Conservation (phyloP, 2,329 filamentous ascomycete genomes). For the Scorias spongiosa region DNA sequence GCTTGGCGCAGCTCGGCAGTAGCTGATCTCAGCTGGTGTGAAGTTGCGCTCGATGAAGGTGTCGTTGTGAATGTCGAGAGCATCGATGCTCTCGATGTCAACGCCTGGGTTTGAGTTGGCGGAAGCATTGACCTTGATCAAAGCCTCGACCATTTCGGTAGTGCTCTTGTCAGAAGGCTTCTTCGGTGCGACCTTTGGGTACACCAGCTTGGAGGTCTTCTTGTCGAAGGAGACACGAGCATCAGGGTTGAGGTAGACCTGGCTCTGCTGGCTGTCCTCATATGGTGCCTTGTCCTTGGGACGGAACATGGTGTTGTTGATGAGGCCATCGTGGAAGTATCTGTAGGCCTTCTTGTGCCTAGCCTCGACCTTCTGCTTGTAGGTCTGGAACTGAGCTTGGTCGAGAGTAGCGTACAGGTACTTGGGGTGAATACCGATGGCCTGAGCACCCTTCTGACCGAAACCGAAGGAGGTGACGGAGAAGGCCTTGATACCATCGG, state of each 20-base stretch:
- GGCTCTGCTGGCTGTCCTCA: conserved; percentile 68
- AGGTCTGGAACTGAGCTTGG: conserved; percentile 62
- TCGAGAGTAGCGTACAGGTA: conserved; percentile 94
- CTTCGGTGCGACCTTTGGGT: conserved; percentile 54
- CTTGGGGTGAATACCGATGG: conserved; percentile 89
- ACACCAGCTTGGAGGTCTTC: conserved; percentile 68
- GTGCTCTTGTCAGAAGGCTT: conserved; percentile 48
- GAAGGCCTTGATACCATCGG: conserved; percentile 96
- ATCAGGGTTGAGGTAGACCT: conserved; percentile 85
- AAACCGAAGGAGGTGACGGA: conserved; percentile 98
- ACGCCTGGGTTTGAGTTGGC: conserved; percentile 67
- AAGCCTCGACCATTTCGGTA: conserved; percentile 58
- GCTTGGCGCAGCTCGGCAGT: conserved; percentile 66
- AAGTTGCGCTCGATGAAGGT: conserved; percentile 95
- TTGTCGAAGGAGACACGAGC: conserved; percentile 74
- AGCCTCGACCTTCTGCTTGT: conserved; percentile 76
- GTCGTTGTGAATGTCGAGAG: conserved; percentile 84
- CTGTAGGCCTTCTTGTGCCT: conserved; percentile 98
- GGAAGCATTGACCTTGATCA: conserved; percentile 48
- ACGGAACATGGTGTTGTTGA: conserved; percentile 96
- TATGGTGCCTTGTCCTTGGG: conserved; percentile 89
- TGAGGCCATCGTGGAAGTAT: conserved; percentile 94
- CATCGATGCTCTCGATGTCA: conserved; percentile 76
- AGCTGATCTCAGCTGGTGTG: conserved; percentile 65
- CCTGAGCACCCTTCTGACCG: conserved; percentile 96